Evolutionary conservation across 805 yeast species (phyloP).

Genomic region (Hanseniaspora guilliermondii): DNA sequence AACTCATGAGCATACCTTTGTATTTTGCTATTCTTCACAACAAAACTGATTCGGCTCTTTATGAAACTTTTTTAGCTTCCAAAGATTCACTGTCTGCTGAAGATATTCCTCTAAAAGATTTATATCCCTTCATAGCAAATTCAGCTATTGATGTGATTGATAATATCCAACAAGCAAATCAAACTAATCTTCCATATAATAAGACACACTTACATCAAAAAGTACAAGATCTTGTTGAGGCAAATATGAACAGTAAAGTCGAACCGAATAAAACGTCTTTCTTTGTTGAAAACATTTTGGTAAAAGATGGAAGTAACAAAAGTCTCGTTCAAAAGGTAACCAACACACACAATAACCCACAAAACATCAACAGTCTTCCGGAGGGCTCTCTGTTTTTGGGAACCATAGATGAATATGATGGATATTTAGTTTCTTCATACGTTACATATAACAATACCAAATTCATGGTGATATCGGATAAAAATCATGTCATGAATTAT

Average conservation of each 20-base stretch:
- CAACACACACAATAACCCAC: not conserved
- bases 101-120: slow-evolving; percentile 46
- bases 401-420: slow-evolving; percentile 74
- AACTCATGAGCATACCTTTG: slow-evolving; percentile 45
- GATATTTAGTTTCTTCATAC: slow-evolving; percentile 68
- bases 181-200: slow-evolving; percentile 1
- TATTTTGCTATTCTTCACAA: slow-evolving; percentile 83
- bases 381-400: slow-evolving; percentile 44
- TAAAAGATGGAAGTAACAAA: not conserved
- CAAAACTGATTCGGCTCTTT: slow-evolving; percentile 61
- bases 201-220: slow-evolving; percentile 10
- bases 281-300: not conserved
- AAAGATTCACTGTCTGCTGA: slow-evolving; percentile 36
- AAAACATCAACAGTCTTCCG: not conserved
- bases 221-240: not conserved
- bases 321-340: not conserved
- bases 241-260: not conserved
- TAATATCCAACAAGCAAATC: slow-evolving; percentile 43
- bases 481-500: slow-evolving; percentile 35
- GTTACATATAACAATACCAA: slow-evolving; percentile 81
- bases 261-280: not conserved
- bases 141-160: slow-evolving; percentile 85
- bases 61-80: slow-evolving; percentile 40
- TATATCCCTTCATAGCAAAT: slow-evolving; percentile 79
- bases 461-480: slow-evolving; percentile 57